Conservation (phyloP, 345 rosid genomes). For the Citrus mangshanensis region DNA sequence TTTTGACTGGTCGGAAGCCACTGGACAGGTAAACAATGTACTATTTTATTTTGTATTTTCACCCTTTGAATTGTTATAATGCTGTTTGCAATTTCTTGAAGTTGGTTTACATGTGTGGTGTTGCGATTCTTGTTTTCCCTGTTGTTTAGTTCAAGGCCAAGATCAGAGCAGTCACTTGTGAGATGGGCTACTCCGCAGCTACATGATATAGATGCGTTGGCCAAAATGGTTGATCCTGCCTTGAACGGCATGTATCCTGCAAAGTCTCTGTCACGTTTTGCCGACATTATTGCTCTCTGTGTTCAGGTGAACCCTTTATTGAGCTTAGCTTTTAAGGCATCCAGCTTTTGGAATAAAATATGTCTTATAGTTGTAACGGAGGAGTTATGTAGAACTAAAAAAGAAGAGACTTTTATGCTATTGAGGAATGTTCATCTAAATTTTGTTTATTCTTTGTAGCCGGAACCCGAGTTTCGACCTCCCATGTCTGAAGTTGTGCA, state of each 20-base stretch:
- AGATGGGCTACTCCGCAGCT: slow-evolving; percentile 99
- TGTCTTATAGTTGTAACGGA: background rate
- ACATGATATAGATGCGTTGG: slow-evolving; percentile 92
- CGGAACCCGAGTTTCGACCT: slow-evolving; percentile 97
- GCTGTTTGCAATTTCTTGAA: background rate
- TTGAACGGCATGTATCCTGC: slow-evolving; percentile 98
- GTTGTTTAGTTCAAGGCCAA: slow-evolving; percentile 64
- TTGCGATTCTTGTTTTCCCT: background rate
- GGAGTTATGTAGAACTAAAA: background rate
- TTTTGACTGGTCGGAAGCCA: slow-evolving; percentile 95
- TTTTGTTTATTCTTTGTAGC: slow-evolving; percentile 38
- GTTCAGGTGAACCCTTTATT: slow-evolving; percentile 66
- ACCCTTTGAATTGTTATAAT: background rate
- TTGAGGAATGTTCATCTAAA: background rate
- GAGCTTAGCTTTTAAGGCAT: no score
- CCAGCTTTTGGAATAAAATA: background rate
- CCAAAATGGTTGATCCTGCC: slow-evolving; percentile 96
- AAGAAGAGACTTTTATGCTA: background rate
- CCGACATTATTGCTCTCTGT: slow-evolving; percentile 92
- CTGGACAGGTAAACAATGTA: slow-evolving; percentile 70
- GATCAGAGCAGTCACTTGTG: slow-evolving; percentile 95
- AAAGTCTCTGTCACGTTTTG: slow-evolving; percentile 94
- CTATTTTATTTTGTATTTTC: background rate
- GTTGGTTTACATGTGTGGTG: background rate
- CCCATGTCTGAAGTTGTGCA: slow-evolving; percentile 99